Evolutionary conservation across 2,329 filamentous ascomycete species (phyloP).

Genomic region (Fusarium sp.): DNA sequence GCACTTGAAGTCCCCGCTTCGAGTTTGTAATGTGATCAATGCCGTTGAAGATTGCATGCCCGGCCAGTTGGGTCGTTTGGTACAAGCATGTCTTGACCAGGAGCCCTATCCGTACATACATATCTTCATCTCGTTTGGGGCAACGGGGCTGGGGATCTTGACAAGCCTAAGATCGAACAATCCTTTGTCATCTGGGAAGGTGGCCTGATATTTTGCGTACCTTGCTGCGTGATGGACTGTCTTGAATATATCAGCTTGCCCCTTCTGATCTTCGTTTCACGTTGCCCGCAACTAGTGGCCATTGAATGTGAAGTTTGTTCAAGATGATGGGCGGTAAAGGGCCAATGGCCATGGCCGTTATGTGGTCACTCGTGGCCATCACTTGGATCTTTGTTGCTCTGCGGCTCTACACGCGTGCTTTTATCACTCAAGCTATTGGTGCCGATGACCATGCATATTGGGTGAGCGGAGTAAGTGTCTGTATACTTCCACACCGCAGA

Average conservation of each 20-base stretch:
- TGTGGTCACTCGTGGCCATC: slow-evolving; percentile 40
- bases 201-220: background rate
- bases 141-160: background rate
- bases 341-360: slow-evolving; percentile 37
- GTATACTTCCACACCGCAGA: no score
- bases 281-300: background rate
- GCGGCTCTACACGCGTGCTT: slow-evolving; percentile 49
- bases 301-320: background rate
- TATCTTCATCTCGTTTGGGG: background rate
- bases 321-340: slow-evolving; percentile 35
- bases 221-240: background rate
- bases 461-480: slow-evolving; percentile 16
- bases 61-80: background rate
- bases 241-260: background rate
- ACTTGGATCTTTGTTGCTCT: slow-evolving; percentile 46
- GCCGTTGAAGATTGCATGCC: background rate
- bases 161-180: background rate
- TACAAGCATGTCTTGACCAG: background rate
- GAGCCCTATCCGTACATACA: background rate
- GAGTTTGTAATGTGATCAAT: background rate
- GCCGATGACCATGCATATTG: slow-evolving; percentile 48
- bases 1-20: background rate
- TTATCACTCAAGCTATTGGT: slow-evolving; percentile 42
- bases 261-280: background rate
- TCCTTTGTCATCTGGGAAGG: background rate